A percentile compares a stretch with the other conserved stretches of the same genome.
phyloP scores from a whole-genome alignment of 2,329 filamentous ascomycete genomes.

The Talaromyces sp. region DNA sequence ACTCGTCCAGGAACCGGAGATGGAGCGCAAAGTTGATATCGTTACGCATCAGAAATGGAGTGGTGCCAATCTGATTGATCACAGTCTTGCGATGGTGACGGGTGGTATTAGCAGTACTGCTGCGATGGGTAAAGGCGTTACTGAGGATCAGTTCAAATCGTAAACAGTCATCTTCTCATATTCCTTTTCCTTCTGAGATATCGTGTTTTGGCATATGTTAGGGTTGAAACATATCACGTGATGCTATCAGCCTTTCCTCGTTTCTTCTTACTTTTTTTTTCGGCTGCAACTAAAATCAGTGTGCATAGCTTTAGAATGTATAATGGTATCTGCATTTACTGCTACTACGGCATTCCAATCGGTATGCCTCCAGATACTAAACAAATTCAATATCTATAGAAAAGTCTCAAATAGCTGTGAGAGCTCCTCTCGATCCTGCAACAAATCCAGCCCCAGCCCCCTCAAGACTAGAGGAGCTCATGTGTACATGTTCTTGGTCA shows the following conservation, averaged over 20 bases:
- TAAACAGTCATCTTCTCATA: background rate
- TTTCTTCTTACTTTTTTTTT: no score
- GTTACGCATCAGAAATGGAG: conserved; percentile 99
- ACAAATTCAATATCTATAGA: background rate
- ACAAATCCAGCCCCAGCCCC: background rate
- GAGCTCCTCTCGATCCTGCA: background rate
- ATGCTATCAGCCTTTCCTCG: background rate
- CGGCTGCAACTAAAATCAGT: background rate
- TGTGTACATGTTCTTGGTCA: background rate
- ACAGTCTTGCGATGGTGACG: conserved; percentile 93
- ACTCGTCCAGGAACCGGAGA: conserved; percentile 96
- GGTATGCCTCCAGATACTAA: background rate
- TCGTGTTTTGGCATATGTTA: background rate
- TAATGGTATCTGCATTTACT: background rate
- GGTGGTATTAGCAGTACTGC: conserved; percentile 88
- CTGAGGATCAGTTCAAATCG: conserved; percentile 87
- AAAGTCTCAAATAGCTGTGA: background rate
- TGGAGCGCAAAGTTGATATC: conserved; percentile 83
- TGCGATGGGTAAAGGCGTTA: conserved; percentile 96
- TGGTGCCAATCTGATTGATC: conserved; percentile 90
- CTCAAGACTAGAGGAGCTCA: background rate
- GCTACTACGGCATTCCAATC: background rate
- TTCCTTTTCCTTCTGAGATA: background rate
- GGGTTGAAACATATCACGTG: conserved; percentile 13
- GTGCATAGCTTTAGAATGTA: background rate